A percentile compares a stretch with the other conserved stretches of the same genome.
Evolutionary conservation across 1,284 basidiomycete species (phyloP).

Genomic region (Puccinia coronata): DNA sequence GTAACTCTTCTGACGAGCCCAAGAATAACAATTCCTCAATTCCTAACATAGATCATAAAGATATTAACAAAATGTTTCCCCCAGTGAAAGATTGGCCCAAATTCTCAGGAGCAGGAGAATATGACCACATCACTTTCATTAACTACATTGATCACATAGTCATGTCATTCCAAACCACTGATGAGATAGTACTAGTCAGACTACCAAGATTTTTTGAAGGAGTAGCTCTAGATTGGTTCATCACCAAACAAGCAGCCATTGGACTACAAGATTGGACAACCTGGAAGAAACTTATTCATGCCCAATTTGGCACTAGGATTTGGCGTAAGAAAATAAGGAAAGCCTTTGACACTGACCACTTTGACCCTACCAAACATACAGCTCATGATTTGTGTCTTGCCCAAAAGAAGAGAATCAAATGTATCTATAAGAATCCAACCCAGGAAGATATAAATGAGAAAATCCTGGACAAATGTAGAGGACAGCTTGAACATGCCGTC

Average conservation of each 20-base stretch:
- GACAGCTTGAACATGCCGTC: background rate
- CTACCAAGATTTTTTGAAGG: background rate
- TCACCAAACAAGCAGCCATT: background rate
- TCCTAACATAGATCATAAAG: too few species aligned
- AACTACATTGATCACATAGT: background rate
- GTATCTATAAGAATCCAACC: background rate
- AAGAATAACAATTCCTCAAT: too few species aligned
- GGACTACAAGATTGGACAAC: background rate
- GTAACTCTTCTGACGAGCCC: too few species aligned
- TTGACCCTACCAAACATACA: background rate
- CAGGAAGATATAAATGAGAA: background rate
- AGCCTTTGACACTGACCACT: conserved; percentile 3
- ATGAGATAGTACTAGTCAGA: background rate
- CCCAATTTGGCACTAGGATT: background rate
- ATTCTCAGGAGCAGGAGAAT: too few species aligned
- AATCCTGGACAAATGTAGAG: background rate
- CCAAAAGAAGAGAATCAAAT: background rate
- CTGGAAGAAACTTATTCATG: background rate
- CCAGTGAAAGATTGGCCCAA: too few species aligned
- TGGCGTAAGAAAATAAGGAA: background rate
- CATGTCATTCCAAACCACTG: background rate
- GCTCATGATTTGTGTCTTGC: background rate
- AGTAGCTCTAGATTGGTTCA: conserved; percentile 13
- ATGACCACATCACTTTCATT: too few species aligned
- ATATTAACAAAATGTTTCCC: too few species aligned